A percentile compares a stretch with the other conserved stretches of the same genome.
Conservation (phyloP, 768 basidiomycete species). For the Russula dissimulans region DNA sequence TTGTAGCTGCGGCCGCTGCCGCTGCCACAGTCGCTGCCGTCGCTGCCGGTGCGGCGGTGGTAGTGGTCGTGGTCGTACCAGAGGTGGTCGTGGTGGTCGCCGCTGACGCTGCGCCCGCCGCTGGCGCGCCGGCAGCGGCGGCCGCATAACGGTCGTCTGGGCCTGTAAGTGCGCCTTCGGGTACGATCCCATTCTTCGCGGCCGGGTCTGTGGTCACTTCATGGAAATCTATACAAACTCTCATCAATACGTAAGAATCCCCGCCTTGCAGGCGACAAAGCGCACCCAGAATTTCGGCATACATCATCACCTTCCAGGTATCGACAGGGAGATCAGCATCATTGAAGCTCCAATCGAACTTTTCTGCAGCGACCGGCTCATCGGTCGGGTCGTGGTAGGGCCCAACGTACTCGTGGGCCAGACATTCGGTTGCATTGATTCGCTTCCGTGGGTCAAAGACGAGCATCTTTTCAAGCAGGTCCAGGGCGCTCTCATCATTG, state of each 20-base stretch:
- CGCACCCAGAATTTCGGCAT: conserved; percentile 92
- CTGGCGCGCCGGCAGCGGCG: background rate
- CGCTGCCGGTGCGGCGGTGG: background rate
- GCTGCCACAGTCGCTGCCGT: background rate
- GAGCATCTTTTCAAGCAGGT: conserved; percentile 96
- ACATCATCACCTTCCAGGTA: conserved; percentile 99
- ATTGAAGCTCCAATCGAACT: conserved; percentile 99
- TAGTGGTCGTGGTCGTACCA: background rate
- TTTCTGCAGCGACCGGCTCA: conserved; percentile 87
- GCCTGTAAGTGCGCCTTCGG: conserved; percentile 63
- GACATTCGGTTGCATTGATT: conserved; percentile 86
- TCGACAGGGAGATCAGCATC: conserved; percentile 98
- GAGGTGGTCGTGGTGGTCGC: background rate
- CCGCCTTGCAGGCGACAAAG: background rate
- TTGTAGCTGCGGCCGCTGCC: background rate
- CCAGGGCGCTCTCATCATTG: conserved; percentile 82
- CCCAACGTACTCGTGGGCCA: conserved; percentile 87
- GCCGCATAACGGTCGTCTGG: conserved; percentile 34
- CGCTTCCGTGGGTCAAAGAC: conserved; percentile 97
- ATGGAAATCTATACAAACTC: conserved; percentile 56
- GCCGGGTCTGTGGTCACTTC: conserved; percentile 52
- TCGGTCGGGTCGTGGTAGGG: conserved; percentile 99
- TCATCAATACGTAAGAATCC: background rate
- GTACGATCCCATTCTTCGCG: conserved; percentile 28
- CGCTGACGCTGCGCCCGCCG: background rate